phyloP scores from a whole-genome alignment of 257 asterid species.

The Echium plantagineum region DNA sequence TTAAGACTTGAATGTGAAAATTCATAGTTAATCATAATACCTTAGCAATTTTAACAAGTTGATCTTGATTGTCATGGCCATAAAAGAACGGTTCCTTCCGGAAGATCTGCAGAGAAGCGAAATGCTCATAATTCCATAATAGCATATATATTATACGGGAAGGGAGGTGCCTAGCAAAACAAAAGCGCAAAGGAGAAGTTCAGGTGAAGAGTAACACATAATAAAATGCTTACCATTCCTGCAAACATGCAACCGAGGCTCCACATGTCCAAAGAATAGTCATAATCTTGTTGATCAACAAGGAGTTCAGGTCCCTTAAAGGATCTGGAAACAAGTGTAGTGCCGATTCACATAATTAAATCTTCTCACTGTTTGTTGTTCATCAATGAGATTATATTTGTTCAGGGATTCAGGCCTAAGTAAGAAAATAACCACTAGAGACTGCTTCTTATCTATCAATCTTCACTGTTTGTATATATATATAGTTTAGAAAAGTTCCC shows the following conservation, averaged over 20 bases:
- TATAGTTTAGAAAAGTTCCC: too few relatives aligned
- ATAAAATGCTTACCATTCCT: slow-evolving; percentile 74
- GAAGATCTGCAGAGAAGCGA: slow-evolving; percentile 44
- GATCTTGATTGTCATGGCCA: slow-evolving; percentile 97
- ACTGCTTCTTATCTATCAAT: too few relatives aligned
- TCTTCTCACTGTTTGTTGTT: too few relatives aligned
- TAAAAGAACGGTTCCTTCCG: slow-evolving; percentile 98
- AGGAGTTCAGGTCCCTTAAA: slow-evolving; percentile 61
- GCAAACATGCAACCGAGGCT: slow-evolving; percentile 94
- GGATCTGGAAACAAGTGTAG: slow-evolving; percentile 18
- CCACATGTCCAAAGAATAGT: slow-evolving; percentile 79
- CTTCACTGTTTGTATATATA: too few relatives aligned
- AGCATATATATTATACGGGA: neutral
- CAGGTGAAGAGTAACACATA: neutral
- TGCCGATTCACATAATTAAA: neutral
- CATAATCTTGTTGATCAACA: slow-evolving; percentile 73
- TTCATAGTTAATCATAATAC: slow-evolving; percentile 20
- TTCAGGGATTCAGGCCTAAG: too few relatives aligned
- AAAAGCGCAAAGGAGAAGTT: neutral
- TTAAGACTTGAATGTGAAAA: neutral
- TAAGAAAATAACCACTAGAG: too few relatives aligned
- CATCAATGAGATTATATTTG: neutral
- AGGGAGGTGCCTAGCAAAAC: neutral
- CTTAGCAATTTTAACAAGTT: slow-evolving; percentile 94
- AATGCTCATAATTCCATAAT: slow-evolving; percentile 4